A percentile compares a stretch with the other conserved stretches of the same genome.
These are phyloP conservation scores for Penicillium lividum DNA, from an alignment of 495 filamentous ascomycete genomes.

Conservation along the genomic window DNA sequence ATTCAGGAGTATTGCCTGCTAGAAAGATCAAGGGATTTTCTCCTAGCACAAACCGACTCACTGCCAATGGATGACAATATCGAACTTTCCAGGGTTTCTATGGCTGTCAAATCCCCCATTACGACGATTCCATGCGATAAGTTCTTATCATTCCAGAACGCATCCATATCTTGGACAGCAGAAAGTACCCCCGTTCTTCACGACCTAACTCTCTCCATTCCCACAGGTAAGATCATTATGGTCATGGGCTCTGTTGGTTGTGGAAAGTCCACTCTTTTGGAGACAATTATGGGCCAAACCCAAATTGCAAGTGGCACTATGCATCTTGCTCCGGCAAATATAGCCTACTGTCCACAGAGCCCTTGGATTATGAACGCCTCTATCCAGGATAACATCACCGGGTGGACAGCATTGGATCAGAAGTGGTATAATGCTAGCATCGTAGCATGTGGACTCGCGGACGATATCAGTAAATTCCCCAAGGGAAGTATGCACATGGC, in stretches of 20 bases:
- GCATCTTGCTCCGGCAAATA: neutral
- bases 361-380: slow-evolving; percentile 1
- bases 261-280: slow-evolving; percentile 1
- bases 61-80: neutral
- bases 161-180: no score
- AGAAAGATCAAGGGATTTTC: neutral
- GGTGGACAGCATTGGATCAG: neutral
- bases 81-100: slow-evolving; percentile 4
- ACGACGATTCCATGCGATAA: no score
- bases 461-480: neutral
- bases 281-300: neutral
- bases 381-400: neutral
- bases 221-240: neutral
- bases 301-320: neutral
- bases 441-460: neutral
- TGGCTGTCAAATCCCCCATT: slow-evolving; percentile 1
- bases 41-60: neutral
- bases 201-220: neutral
- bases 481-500: neutral
- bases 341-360: slow-evolving; percentile 4
- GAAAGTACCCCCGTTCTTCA: neutral
- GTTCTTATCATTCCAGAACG: no score
- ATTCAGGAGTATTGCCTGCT: slow-evolving; percentile 28
- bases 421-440: neutral
- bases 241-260: neutral